phyloP scores from a whole-genome alignment of 768 basidiomycete genomes.

The Lentinus tigrinus region DNA sequence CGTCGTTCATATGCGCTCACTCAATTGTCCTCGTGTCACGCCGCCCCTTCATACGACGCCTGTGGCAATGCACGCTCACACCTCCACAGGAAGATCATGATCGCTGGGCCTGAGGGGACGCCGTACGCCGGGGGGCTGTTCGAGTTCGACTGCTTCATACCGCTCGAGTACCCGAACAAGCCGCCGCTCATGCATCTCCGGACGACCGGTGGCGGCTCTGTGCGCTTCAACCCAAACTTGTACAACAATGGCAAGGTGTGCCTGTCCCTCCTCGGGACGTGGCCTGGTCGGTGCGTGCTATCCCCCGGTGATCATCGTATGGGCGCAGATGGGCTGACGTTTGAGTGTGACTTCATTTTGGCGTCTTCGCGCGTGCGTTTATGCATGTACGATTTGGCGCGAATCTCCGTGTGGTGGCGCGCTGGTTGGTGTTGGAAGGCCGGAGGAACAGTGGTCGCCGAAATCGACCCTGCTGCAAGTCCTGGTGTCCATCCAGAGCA shows the following conservation, averaged over 20 bases:
- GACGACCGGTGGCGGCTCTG: conserved; percentile 50
- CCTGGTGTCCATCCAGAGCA: conserved; percentile 56
- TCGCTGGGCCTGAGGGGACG: conserved; percentile 64
- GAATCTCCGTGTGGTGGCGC: not conserved
- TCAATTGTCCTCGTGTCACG: not conserved
- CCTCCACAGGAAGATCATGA: conserved; percentile 47
- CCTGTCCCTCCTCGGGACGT: conserved; percentile 55
- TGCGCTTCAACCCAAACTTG: conserved; percentile 58
- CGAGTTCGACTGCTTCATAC: conserved; percentile 59
- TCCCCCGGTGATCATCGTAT: not conserved
- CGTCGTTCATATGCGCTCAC: conserved; percentile 5
- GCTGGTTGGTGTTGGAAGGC: conserved; percentile 15
- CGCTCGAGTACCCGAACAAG: conserved; percentile 45
- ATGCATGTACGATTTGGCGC: too few relatives aligned
- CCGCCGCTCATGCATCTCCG: conserved; percentile 51
- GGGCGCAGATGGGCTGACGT: not conserved
- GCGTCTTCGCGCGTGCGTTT: too few relatives aligned
- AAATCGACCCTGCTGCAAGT: conserved; percentile 58
- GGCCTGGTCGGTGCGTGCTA: conserved; percentile 42
- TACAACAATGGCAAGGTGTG: conserved; percentile 52
- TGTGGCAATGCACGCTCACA: too few relatives aligned
- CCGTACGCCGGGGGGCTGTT: conserved; percentile 70
- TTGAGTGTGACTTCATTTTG: too few relatives aligned
- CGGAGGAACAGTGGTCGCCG: conserved; percentile 47
- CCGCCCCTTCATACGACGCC: not conserved